Percentiles rank a stretch among this genome's conserved stretches.
Evolutionary conservation across 257 asterid species (phyloP).

Genomic region (Nicotiana attenuata): DNA sequence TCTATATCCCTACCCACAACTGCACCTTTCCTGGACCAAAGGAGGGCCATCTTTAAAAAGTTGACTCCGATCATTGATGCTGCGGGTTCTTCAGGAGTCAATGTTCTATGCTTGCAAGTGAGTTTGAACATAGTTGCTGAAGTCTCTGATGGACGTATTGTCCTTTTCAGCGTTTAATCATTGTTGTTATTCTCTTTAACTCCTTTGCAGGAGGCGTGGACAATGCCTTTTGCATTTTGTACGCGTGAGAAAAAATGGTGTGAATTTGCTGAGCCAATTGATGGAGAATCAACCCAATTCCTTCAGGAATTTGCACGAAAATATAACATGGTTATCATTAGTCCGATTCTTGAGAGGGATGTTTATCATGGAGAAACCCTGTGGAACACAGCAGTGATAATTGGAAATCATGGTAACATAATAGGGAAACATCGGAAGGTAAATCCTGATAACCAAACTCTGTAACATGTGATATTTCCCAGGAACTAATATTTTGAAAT

Average conservation of each 20-base stretch:
- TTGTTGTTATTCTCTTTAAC: background rate
- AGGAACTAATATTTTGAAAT: slow-evolving; percentile 7
- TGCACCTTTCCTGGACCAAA: slow-evolving; percentile 66
- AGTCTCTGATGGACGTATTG: background rate
- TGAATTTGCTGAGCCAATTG: slow-evolving; percentile 86
- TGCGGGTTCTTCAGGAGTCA: slow-evolving; percentile 85
- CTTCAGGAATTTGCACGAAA: slow-evolving; percentile 73
- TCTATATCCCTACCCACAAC: slow-evolving; percentile 70
- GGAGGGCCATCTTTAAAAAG: slow-evolving; percentile 63
- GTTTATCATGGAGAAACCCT: slow-evolving; percentile 80
- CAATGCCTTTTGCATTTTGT: slow-evolving; percentile 97
- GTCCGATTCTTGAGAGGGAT: slow-evolving; percentile 95
- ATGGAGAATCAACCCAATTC: slow-evolving; percentile 90
- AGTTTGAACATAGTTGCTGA: slow-evolving; percentile 16
- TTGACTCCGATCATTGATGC: slow-evolving; percentile 76
- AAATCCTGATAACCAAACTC: slow-evolving; percentile 2
- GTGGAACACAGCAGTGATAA: slow-evolving; percentile 89
- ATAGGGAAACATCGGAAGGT: slow-evolving; percentile 97
- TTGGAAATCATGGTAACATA: slow-evolving; percentile 90
- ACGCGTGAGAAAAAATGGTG: slow-evolving; percentile 98
- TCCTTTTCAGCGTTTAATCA: slow-evolving; percentile 13
- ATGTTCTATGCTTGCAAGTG: slow-evolving; percentile 86
- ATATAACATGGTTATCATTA: slow-evolving; percentile 84
- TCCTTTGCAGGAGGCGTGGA: slow-evolving; percentile 85
- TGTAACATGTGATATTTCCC: background rate